Base-by-base conservation (phyloP, 306 rosid genomes). In the Glycine tomentella region DNA sequence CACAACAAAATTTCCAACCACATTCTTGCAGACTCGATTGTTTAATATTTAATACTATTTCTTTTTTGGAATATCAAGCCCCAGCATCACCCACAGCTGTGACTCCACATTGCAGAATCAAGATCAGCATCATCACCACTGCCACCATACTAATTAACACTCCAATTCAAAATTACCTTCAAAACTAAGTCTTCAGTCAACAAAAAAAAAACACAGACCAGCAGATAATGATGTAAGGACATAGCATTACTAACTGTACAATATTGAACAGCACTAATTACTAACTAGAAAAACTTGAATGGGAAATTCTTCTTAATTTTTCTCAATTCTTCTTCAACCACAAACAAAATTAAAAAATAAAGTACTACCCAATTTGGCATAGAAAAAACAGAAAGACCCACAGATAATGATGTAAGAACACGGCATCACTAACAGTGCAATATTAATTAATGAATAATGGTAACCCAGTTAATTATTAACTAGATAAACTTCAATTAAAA, bases 1-100 rank as follows among this genome's bases (percentile, higher is more conserved):
- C 86, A 46, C 1, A 48, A 45, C 51, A 45, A 66, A 81, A 66
- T 67, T 77, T 81, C 85, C 85, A n/a, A 9, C n/a, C 31, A 31
- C 59, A 56, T 64, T 77, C 49, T 62, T 81, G 17, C 33, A 45
- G 1, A 51, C 73, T 48, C 44, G 16, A 69, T 34, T 17, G 13
- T 79, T 52, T 58, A 59, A 46, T 59, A n/a, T 42, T 59, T 20
- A 20, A 50, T 5, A 25, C n/a, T 79, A 10, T 38, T 4, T n/a
- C 9, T 79, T 20, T 20, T n/a, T n/a, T n/a, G n/a, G 77, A 59
- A 52, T 44, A 51, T n/a, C 69, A 52, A 67, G 5, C 46, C 33
- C 62, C 25, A 34, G 53, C 69, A 53, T 64, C 84, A 52, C 13
- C 40, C 38, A 61, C 58, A 61, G 52, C 56, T 52, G 64, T 49